These are phyloP conservation scores for Eruca vesicaria DNA, from an alignment of 441 rosid species.

Conservation along the genomic window DNA sequence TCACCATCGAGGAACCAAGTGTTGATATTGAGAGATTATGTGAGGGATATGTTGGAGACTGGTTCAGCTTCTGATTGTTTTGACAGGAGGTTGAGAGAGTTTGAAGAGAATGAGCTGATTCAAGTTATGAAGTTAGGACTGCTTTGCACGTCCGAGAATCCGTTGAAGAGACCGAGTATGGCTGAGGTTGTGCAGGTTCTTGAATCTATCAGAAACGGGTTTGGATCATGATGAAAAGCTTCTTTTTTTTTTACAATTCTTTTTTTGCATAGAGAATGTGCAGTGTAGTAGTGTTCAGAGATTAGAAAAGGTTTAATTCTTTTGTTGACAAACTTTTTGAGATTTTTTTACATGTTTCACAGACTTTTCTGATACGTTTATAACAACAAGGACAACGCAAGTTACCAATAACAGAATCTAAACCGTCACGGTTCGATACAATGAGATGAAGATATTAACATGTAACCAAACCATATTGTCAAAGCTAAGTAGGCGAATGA, in stretches of 20 bases:
- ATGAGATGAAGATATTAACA: neutral
- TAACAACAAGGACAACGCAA: neutral
- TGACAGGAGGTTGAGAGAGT: constrained; percentile 64
- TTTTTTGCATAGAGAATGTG: constrained; percentile 28
- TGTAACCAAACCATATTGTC: neutral
- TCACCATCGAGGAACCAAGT: constrained; percentile 61
- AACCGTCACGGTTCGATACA: neutral
- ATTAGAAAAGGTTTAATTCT: constrained; percentile 18
- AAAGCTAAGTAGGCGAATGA: neutral
- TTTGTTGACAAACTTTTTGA: constrained; percentile 8
- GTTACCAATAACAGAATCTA: neutral
- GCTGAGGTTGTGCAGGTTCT: constrained; percentile 96
- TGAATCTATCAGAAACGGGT: constrained; percentile 80
- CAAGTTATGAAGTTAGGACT: constrained; percentile 96
- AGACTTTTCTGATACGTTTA: neutral
- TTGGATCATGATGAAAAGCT: constrained; percentile 42
- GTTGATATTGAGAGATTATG: constrained; percentile 78
- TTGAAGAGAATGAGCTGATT: constrained; percentile 84
- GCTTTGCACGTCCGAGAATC: constrained; percentile 73
- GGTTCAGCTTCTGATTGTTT: constrained; percentile 88
- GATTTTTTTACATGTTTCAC: neutral
- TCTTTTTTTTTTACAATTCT: neutral
- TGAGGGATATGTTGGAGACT: constrained; percentile 64
- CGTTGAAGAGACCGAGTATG: constrained; percentile 93
- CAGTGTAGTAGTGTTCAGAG: constrained; percentile 16